phyloP scores from a whole-genome alignment of 2,329 filamentous ascomycete genomes.

The Fusarium redolens region DNA sequence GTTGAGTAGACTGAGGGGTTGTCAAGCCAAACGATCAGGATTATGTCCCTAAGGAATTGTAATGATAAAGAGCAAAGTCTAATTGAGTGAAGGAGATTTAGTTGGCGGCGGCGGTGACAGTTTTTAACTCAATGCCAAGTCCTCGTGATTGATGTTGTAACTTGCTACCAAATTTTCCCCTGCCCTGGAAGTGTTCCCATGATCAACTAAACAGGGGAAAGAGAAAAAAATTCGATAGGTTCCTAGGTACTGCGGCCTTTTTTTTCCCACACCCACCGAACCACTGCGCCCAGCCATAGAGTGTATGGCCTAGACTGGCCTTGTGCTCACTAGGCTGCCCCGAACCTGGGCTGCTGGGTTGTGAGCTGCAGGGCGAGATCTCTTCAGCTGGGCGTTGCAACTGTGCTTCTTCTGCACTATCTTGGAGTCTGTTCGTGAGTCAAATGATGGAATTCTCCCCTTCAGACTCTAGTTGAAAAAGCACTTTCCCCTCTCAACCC shows the following conservation, averaged over 20 bases:
- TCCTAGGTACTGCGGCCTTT: conserved; percentile 21
- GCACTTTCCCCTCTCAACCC: neutral
- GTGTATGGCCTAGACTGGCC: conserved; percentile 16
- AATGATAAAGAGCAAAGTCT: neutral
- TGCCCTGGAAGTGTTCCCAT: conserved; percentile 34
- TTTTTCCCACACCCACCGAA: conserved; percentile 10
- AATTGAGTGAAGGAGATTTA: neutral
- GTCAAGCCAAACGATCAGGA: neutral
- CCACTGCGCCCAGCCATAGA: conserved; percentile 8
- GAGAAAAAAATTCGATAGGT: conserved; percentile 23
- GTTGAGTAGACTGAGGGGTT: neutral
- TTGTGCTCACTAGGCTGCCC: conserved; percentile 20
- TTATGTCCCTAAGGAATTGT: neutral
- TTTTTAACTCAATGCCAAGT: conserved; percentile 40
- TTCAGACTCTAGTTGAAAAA: neutral
- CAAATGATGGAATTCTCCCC: neutral
- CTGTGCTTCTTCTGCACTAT: neutral
- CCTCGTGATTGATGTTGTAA: conserved; percentile 38
- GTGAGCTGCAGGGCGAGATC: neutral
- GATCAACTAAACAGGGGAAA: conserved; percentile 34
- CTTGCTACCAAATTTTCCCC: conserved; percentile 26
- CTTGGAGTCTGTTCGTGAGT: neutral
- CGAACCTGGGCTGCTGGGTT: conserved; percentile 9
- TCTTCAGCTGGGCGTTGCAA: neutral
- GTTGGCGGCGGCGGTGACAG: conserved; percentile 13